Base-by-base conservation (phyloP, 345 rosid genomes). In the Linum usitatissimum region DNA sequence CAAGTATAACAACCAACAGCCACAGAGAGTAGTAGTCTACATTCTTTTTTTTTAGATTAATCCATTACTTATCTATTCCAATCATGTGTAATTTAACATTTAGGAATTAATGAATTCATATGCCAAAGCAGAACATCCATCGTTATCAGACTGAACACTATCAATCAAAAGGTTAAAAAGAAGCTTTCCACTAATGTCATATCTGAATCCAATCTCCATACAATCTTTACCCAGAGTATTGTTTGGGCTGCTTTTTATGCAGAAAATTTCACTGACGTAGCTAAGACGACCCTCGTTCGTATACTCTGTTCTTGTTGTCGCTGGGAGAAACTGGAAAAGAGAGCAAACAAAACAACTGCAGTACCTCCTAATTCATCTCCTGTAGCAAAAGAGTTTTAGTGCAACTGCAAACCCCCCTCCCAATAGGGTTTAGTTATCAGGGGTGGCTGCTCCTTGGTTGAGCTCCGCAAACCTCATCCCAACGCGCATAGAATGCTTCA, bases 381-480 rank as follows among this genome's bases (percentile, higher is more conserved):
- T 6, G 17, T 6, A 45, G 3, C 51, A 12, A 13, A 45, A 34
- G 28, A 23, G 28, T 23, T 45, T 45, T 13, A 45, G 10, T 9
- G 14, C 51, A 45, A 45, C 17, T 7, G 8, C 28, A 15, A 9
- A 15, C 51, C 1, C 7, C 15, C 51, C 51, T 0, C 28, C 28
- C 1, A 2, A 2, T 23, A 23, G 28, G 14, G 51, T 9, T 12
- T 9, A 45, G 51, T 45, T 45, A 23, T 73, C 77, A 18, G 73
- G 53, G 0, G 77, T 73, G 7, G 73, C 67, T 3, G 73, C 73
- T 10, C 72, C 69, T 34, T 68, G 67, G 63, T 65, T 69, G 57
- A 93, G 96, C 75, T 93, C 99, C 0, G 92, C 97, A 63, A 93
- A 93, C 66, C 97, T 74, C 95, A 87, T 77, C 55, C 99, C 97